Evolutionary conservation across 192 early-diverging fungal species (phyloP).

Genomic region (Coemansia sp.): DNA sequence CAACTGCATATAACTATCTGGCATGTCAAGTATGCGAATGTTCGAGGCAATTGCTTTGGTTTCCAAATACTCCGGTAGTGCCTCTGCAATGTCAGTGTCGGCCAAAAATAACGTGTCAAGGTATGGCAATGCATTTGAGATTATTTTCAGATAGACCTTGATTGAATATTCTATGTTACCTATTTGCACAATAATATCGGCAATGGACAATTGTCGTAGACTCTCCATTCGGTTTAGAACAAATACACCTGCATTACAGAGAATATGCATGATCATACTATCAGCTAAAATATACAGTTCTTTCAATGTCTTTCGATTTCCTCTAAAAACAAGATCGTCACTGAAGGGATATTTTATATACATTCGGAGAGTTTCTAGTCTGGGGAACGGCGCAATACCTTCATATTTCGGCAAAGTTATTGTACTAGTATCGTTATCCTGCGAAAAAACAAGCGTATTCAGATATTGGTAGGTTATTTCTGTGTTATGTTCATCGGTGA

Average conservation of each 20-base stretch:
- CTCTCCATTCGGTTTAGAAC: background rate
- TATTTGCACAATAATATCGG: background rate
- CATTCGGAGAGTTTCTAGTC: background rate
- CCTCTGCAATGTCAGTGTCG: constrained; percentile 5
- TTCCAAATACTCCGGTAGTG: background rate
- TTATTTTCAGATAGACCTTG: background rate
- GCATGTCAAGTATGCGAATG: background rate
- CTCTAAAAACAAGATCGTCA: constrained; percentile 9
- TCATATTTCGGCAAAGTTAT: constrained; percentile 7
- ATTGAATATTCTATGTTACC: background rate
- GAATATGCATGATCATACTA: background rate
- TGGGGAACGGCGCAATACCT: constrained; percentile 4
- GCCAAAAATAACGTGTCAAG: background rate
- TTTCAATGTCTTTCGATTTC: constrained; percentile 1
- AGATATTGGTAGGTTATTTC: constrained; percentile 4
- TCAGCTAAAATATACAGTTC: background rate
- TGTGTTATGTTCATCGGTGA: background rate
- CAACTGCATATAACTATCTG: background rate
- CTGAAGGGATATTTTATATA: constrained; percentile 11
- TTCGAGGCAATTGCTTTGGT: background rate
- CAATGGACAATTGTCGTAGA: background rate
- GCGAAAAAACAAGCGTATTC: background rate
- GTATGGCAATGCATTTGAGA: background rate
- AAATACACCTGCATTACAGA: constrained; percentile 3
- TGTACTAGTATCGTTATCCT: background rate